These are phyloP conservation scores for Cladosporium sp. DNA, from an alignment of 2,329 filamentous ascomycete genomes.

Conservation along the genomic window DNA sequence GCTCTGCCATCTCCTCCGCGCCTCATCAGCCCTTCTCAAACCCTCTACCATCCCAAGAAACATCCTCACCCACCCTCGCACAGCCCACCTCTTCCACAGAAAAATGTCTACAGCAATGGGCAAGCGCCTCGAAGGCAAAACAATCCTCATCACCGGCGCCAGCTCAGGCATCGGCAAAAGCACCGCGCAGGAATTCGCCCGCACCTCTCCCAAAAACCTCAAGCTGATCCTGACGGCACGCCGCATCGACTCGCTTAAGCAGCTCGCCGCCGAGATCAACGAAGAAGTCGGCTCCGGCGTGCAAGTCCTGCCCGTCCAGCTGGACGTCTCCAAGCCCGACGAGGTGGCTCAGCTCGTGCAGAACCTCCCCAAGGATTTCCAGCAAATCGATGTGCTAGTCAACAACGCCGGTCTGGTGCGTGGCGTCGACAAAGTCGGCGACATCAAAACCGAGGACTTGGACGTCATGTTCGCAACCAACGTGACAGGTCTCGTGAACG, in stretches of 20 bases:
- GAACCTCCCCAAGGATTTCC: slow-evolving; percentile 73
- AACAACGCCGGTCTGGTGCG: slow-evolving; percentile 95
- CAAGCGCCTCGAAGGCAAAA: slow-evolving; percentile 89
- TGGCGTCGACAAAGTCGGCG: slow-evolving; percentile 77
- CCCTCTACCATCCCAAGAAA: neutral
- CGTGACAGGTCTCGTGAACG: slow-evolving; percentile 88
- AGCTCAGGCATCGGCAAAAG: slow-evolving; percentile 84
- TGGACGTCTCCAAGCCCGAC: slow-evolving; percentile 78
- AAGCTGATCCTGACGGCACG: slow-evolving; percentile 87
- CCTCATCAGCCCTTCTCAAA: neutral
- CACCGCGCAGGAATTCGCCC: slow-evolving; percentile 87
- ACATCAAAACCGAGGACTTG: slow-evolving; percentile 78
- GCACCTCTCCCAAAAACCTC: slow-evolving; percentile 71
- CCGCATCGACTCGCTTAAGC: slow-evolving; percentile 69
- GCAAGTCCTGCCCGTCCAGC: slow-evolving; percentile 72
- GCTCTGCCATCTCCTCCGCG: slow-evolving; percentile 5
- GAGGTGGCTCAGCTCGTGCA: slow-evolving; percentile 69
- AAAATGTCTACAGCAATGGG: slow-evolving; percentile 65
- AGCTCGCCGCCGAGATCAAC: slow-evolving; percentile 71
- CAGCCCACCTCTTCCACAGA: slow-evolving; percentile 21
- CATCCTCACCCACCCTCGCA: neutral
- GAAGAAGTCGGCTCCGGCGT: slow-evolving; percentile 74
- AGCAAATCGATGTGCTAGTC: slow-evolving; percentile 79
- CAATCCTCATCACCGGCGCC: slow-evolving; percentile 84
- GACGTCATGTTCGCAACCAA: slow-evolving; percentile 87